Evolutionary conservation across 2,329 filamentous ascomycete species (phyloP), one percentile per base, ranked within the genome.

Genomic region (Hypoxylon sp.): DNA sequence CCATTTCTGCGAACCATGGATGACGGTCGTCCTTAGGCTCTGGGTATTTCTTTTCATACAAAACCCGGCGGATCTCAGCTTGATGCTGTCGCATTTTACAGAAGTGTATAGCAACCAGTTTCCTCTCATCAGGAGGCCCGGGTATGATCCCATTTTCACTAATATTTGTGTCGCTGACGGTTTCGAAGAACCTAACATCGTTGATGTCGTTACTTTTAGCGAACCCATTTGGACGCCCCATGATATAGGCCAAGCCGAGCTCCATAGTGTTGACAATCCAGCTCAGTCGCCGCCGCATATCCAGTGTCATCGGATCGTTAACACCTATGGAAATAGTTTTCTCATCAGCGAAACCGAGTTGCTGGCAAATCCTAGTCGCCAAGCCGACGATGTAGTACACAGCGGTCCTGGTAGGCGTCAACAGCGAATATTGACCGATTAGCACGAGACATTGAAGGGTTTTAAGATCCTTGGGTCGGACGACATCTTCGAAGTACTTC

Each of bases 301-400:
- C 96, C 50, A 98, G 85, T 55, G 94, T 91, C 31, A 97, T 83
- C 1, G 90, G 86, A 73, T 97, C 90, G 14, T 91, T 81, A 5
- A 85, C 83, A 14, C 86, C 85, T 31, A 91, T 85, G 26, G 87
- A 87, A 63, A 98, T 94, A 0, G 94, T 97, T 77, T 94, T 92
- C 80, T 98, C 96, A 74, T 97, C 94, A 19, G 91, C 91, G 47
- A 98, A 84, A 5, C 94, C 94, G 58, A 98, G 86, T 62, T 97
- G 93, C 77, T 98, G 95, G 77, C 92, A 94, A 55, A 99, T 89
- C 72, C 94, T 91, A 14, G 93, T 91, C 6, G 94, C 94, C 19
- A 97, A 87, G 5, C 96, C 96, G 50, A 98, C 89, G 54, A 98
- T 91, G 81, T 97, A 98, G 81, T 97, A 98, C 19, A 97, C 92